Base-by-base conservation (phyloP, 1,139 yeast species). In the Martiniozyma asiatica region DNA sequence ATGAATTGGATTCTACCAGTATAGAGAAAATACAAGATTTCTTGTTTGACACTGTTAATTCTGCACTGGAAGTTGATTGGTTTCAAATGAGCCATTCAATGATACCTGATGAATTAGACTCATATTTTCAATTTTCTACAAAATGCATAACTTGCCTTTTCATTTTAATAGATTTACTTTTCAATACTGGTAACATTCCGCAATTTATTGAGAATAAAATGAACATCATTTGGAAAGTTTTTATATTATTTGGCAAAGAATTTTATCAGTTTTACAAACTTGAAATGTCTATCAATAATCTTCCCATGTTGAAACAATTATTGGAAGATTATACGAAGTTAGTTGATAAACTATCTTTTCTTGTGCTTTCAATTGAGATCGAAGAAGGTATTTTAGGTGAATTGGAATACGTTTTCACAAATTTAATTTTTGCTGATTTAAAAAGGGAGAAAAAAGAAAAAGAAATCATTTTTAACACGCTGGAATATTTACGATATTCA, bases 381-480 rank as follows among this genome's bases (percentile, higher is more conserved):
- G 27, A 24, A 11, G 31, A 29, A 20, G 20, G 16, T 14, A 15
- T 8, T 14, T 14, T 29, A 8, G 27, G 27, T 13, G 24, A 29
- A 14, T 17, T 29, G 11, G 80, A 73, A 37, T 73, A 67, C 40
- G 43, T 68, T 25, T 47, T 65, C 3, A 44, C 61, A 6, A 50
- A 50, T 30, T 41, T 61, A 3, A 49, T 73, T 1, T 70, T 39
- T 32, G 29, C 23, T 9, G 35, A 32, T 17, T 32, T 30, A 2
- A 8, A 27, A 2, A 14, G 17, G 2, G 20, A 12, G 2, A 33
- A 30, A 28, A 34, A 35, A 14, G 64, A 37, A 36, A 45, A 5
- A 51, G 18, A 24, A n/a, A 14, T 8, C 5, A 6, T 22, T 32
- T 32, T 29, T 44, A 43, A 14, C 32, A 51, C 28, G 5, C 34